Base-by-base conservation (phyloP, 2,329 filamentous ascomycete species). In the Microsporum canis region DNA sequence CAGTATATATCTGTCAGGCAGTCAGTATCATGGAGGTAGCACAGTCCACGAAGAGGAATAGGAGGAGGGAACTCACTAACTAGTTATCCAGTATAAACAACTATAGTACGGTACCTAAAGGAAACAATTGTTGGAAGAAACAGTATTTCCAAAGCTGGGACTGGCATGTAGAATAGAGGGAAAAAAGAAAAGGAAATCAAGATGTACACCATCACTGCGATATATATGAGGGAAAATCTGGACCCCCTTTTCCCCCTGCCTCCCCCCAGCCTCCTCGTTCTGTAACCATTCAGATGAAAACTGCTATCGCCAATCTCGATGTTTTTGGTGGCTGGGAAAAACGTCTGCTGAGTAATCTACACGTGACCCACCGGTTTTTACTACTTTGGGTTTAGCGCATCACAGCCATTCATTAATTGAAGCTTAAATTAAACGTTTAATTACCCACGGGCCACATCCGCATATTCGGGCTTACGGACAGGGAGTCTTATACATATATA, bases 371-470 rank as follows among this genome's bases (percentile, higher is more conserved):
- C n/a, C 1, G 5, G 6, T n/a, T 23, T 10, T 8, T 3, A 1
- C 29, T 3, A 4, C 8, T 55, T 36, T 36, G 2, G 14, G 51
- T n/a, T 27, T 55, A 55, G 51, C 31, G 51, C 6, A 2, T 55
- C 12, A 29, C 51, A 55, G 29, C 51, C 51, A 55, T 36, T 51
- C 45, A 36, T 55, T 55, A 3, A 34, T 17, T 31, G 51, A 34
- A 36, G 51, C 51, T 55, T 53, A 53, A 51, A 51, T 51, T 51
- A 12, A 51, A 51, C 23, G 29, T 51, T 51, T 14, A 51, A 51
- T 23, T 23, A 4, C 45, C 31, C 45, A 12, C 45, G 23, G 38
- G 38, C 38, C 38, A 39, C 17, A 23, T 23, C 17, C 17, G 17
- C 17, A 23, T 23, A 23, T 23, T 23, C 17, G 17, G 17, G 17